phyloP scores from a whole-genome alignment of 371 early-diverging fungal genomes.

The Lichtheimia hyalospora region DNA sequence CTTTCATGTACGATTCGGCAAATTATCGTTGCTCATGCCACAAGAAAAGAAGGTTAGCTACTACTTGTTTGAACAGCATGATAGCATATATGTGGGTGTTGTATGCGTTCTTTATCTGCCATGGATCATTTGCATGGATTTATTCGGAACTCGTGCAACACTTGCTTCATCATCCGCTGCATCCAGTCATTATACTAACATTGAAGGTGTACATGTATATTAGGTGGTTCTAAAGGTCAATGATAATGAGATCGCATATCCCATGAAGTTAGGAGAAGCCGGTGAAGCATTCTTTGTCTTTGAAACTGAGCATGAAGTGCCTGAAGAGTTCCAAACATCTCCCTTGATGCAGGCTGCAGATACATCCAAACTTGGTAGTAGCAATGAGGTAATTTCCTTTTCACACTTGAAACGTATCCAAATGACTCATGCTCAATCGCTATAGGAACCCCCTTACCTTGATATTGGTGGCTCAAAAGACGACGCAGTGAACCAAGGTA shows the following conservation, averaged over 20 bases:
- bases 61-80: neutral
- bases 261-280: constrained; percentile 98
- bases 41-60: constrained; percentile 76
- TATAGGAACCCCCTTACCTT: constrained; percentile 45
- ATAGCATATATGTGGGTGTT: neutral
- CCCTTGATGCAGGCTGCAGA: constrained; percentile 75
- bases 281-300: constrained; percentile 99
- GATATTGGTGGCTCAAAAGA: constrained; percentile 40
- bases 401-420: neutral
- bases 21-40: constrained; percentile 88
- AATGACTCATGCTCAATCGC: neutral
- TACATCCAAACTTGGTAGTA: constrained; percentile 14
- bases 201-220: too few species aligned
- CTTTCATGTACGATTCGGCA: constrained; percentile 99
- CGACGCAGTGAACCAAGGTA: neutral
- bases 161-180: too few species aligned
- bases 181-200: too few species aligned
- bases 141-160: too few species aligned
- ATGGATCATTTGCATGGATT: neutral
- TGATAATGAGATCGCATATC: constrained; percentile 71
- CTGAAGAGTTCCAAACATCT: constrained; percentile 89
- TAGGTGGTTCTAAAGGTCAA: constrained; percentile 92
- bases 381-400: constrained; percentile 32
- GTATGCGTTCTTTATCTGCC: neutral
- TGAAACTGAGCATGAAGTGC: constrained; percentile 83